Evolutionary conservation across 441 rosid genomes (phyloP), one percentile per base, ranked within the genome.

Genomic region (Syzygium malaccense): DNA sequence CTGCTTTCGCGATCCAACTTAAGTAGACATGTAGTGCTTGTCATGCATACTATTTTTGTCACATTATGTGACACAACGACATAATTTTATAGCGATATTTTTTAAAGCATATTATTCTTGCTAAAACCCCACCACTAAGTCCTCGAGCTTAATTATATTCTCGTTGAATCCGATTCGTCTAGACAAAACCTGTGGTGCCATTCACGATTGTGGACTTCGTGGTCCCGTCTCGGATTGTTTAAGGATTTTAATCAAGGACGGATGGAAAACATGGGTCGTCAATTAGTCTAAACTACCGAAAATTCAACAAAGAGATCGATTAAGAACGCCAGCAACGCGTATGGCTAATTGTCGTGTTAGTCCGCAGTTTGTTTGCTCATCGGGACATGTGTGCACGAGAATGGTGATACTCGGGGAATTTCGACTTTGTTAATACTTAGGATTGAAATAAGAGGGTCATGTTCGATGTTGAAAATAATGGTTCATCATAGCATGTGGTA

Each of bases 401-500:
- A 75, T 23, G 51, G n/a, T 23, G 51, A 75, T 23, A 12, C 45
- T 7, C 0, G 7, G n/a, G n/a, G 51, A 37, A 75, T 75, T 75
- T 75, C 2, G n/a, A 75, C 18, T 75, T 75, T 75, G 51, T 23
- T 37, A 41, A 37, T 23, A 71, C 51, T 20, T 37, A 37, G n/a
- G 17, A 71, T 71, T 37, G 25, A 71, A 37, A 33, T 6, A 11
- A 18, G 26, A 6, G 48, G 41, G 8, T 33, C 28, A 2, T 37
- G 83, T 71, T 71, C 23, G 10, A 71, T 71, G 51, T 11, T 1
- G 17, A 13, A 8, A 7, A 5, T 23, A 12, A 20, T 5, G 8
- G 8, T 41, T 71, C 8, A 1, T 37, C 5, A 1, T 11, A 11
- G 1, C 0, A 0, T 20, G 49, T 20, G 28, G 4, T 23, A 2